Base-by-base conservation (phyloP, 805 yeast species). In the Saturnispora sekii region DNA sequence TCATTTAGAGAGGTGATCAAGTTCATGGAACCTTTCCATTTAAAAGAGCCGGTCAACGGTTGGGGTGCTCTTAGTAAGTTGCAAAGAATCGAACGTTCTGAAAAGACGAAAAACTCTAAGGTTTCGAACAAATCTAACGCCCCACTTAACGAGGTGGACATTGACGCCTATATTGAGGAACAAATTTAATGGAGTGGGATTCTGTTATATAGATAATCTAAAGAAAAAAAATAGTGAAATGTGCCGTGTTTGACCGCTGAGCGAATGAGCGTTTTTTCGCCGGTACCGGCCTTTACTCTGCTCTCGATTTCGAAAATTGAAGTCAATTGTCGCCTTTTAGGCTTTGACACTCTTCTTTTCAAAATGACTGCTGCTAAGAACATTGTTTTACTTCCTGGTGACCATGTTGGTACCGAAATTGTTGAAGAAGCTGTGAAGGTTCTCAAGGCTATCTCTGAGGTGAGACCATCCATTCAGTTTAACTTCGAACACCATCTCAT, bases 391-490 rank as follows among this genome's bases (percentile, higher is more conserved):
- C 73, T 90, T 33, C 95, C 97, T 48, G 98, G 98, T 57, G 98
- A 93, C 70, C 97, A 93, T 61, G 96, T 85, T 50, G 98, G 98
- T 56, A 77, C 84, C 41, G 98, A 93, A 66, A 77, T 89, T 52
- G 77, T 84, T 46, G 79, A 70, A 21, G 97, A 89, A 70, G 97
- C 98, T 40, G 79, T 89, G 57, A 90, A 90, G 64, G 96, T 93
- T 30, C 73, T 93, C 49, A 71, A 79, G 48, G 87, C 96, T 44
- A 84, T 90, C 54, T 76, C 77, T 54, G 72, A 70, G 48, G 78
- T 63, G 37, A 70, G 72, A 40, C 74, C 81, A 36, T 60, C 57
- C 12, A 68, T 83, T 57, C 67, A 79, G 59, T 89, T 93, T 61
- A 77, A 83, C 43, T 86, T 87, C 63, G 73, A 83, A 58, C 67